Conservation (phyloP, 805 yeast species). For the Priceomyces medius region DNA sequence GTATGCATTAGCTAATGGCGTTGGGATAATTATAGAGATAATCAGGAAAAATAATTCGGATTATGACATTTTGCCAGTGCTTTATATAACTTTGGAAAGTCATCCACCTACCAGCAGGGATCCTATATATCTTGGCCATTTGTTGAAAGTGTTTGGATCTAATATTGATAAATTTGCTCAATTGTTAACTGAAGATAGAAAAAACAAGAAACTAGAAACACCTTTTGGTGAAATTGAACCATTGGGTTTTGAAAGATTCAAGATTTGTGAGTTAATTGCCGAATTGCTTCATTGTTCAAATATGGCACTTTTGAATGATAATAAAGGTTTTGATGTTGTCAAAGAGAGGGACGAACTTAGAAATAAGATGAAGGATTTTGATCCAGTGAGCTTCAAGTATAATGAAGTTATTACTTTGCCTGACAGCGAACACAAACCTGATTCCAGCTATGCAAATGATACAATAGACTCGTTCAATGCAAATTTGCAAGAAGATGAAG, state of each 20-base stretch:
- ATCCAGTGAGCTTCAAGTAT: constrained; percentile 45
- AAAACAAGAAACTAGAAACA: constrained; percentile 19
- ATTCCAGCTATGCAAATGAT: constrained; percentile 18
- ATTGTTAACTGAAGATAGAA: constrained; percentile 25
- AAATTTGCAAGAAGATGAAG: constrained; percentile 19
- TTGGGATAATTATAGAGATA: constrained; percentile 47
- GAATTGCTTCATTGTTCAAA: constrained; percentile 47
- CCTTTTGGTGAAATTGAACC: constrained; percentile 42
- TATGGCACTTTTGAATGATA: constrained; percentile 46
- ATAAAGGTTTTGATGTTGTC: constrained; percentile 44
- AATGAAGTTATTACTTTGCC: constrained; percentile 43
- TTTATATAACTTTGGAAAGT: constrained; percentile 43
- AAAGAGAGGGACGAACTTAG: constrained; percentile 38
- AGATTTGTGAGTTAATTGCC: constrained; percentile 47
- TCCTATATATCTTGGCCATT: constrained; percentile 46
- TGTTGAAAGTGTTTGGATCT: constrained; percentile 39
- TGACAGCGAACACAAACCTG: constrained; percentile 10
- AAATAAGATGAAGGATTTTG: constrained; percentile 39
- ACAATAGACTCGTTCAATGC: constrained; percentile 39
- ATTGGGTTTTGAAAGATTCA: constrained; percentile 46
- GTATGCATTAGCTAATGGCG: constrained; percentile 47
- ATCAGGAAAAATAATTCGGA: constrained; percentile 47
- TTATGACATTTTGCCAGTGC: constrained; percentile 44
- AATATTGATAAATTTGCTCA: constrained; percentile 37
- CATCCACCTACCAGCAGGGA: constrained; percentile 50